Evolutionary conservation across 2,329 filamentous ascomycete species (phyloP), one percentile per base, ranked within the genome.

Genomic region (Trichophyton equinum): DNA sequence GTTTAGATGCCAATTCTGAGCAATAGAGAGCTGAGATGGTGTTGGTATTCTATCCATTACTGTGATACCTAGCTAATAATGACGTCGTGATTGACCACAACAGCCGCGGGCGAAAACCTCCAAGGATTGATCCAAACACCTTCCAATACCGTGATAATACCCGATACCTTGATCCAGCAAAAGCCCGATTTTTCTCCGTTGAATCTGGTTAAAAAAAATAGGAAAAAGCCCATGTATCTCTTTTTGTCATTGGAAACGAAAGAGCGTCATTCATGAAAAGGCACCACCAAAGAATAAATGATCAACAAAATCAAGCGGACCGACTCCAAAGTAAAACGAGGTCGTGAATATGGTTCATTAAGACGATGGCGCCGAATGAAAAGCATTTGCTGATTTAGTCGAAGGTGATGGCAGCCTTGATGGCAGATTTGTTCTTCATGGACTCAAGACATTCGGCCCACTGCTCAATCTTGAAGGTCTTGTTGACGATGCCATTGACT

Each of bases 381-480:
- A 15, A n/a, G n/a, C 8, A 55, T 13, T 15, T 40, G 30, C 18
- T 46, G 4, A 38, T 49, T 67, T 79, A 83, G 64, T 88, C 85
- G 67, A 87, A 88, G 55, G 84, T 81, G 71, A 89, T 88, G 15
- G 84, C 85, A 59, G 85, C 85, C 78, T 89, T 89, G 70, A 89
- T 87, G 62, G 85, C 85, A 59, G 76, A 82, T 78, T 88, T 88
- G 75, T 87, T 85, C 68, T 79, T 82, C 78, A 89, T 88, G 61
- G 82, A 80, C 71, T 88, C 82, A 65, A 89, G 75, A 63, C 85
- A 86, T 70, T 87, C 83, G 53, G 77, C 82, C 80, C 85, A 89
- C 70, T 89, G 80, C 69, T 89, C 85, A n/a, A 89, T 77, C 74
- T 80, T 85, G 76, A 85, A 89, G 4, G 79, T 82, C 77, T 87